phyloP scores from a whole-genome alignment of 768 basidiomycete species.

The Phlebiopsis gigantea region DNA sequence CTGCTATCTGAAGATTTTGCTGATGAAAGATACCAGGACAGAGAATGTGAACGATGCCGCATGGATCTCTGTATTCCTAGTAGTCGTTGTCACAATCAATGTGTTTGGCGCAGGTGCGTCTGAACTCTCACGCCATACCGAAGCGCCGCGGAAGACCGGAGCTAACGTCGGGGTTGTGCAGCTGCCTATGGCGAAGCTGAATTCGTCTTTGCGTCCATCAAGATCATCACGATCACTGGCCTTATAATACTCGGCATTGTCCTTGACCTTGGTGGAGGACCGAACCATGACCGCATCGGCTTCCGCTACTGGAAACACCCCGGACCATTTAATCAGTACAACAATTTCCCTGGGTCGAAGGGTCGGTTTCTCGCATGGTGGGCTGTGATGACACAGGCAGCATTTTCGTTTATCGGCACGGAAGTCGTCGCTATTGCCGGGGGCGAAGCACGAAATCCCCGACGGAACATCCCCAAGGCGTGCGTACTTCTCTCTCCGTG shows the following conservation, averaged over 20 bases:
- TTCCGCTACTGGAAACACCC: conserved; percentile 48
- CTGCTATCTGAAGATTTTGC: background rate
- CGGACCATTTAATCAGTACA: conserved; percentile 48
- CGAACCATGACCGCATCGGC: conserved; percentile 47
- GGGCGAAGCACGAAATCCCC: conserved; percentile 47
- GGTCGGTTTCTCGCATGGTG: conserved; percentile 49
- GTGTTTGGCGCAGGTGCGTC: conserved; percentile 32
- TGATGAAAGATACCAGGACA: background rate
- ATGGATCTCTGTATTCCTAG: conserved; percentile 49
- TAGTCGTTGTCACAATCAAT: conserved; percentile 46
- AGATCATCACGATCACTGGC: conserved; percentile 43
- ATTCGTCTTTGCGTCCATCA: conserved; percentile 50
- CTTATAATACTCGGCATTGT: conserved; percentile 43
- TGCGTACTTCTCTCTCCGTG: background rate
- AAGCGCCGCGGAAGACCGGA: background rate
- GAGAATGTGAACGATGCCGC: conserved; percentile 34
- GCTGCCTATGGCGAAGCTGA: conserved; percentile 44
- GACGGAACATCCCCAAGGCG: conserved; percentile 36
- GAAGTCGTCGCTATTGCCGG: conserved; percentile 45
- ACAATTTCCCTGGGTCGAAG: conserved; percentile 34
- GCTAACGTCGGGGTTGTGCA: conserved; percentile 1
- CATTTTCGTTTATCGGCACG: conserved; percentile 56
- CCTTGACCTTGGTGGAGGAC: conserved; percentile 55
- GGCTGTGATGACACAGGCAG: conserved; percentile 53
- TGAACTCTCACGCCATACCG: background rate